Percentiles rank a stretch among this genome's conserved stretches.
Evolutionary conservation across 2,329 filamentous ascomycete genomes (phyloP).

Genomic region (Beauveria varroae): DNA sequence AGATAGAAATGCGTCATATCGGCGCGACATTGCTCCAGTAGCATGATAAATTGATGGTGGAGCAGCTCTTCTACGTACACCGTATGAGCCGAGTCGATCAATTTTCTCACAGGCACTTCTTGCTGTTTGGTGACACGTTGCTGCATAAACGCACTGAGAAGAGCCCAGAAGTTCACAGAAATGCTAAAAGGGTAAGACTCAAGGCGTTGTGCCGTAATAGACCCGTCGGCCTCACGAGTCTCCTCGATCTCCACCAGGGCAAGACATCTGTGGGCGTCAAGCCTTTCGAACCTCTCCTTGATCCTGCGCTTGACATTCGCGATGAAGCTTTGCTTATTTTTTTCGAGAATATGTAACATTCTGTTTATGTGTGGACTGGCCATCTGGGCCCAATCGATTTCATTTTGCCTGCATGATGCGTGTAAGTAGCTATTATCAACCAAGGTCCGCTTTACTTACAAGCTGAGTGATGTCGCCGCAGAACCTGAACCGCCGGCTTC

Average conservation of each 20-base stretch:
- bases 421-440: neutral
- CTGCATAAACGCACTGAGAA: neutral
- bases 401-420: too few relatives aligned
- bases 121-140: neutral
- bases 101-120: neutral
- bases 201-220: neutral
- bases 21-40: too few relatives aligned
- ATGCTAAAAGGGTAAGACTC: neutral
- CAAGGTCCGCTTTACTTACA: neutral
- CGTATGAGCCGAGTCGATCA: neutral
- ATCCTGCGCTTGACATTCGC: too few relatives aligned
- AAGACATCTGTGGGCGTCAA: neutral
- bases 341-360: neutral
- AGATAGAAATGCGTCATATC: neutral
- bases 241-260: neutral
- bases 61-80: neutral
- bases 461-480: neutral
- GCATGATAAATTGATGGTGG: neutral
- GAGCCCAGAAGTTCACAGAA: neutral
- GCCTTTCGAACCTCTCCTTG: too few relatives aligned
- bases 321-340: neutral
- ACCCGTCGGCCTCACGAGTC: neutral
- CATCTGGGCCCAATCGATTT: rapidly evolving
- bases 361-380: neutral
- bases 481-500: neutral